phyloP scores from a whole-genome alignment of 805 yeast genomes.

The Metschnikowia corniflorae region DNA sequence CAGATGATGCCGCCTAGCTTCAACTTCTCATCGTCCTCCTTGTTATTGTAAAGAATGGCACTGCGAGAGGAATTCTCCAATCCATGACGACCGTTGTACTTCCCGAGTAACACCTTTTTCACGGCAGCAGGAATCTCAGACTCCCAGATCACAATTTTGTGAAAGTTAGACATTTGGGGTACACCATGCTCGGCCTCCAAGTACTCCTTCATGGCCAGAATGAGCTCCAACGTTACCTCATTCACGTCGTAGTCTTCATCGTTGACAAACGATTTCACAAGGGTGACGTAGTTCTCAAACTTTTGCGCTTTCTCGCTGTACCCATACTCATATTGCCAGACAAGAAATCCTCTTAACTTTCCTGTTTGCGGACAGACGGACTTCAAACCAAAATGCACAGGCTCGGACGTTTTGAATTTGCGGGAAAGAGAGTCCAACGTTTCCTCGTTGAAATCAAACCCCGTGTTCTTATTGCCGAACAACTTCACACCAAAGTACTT shows the following conservation, averaged over 20 bases:
- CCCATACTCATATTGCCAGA: conserved; percentile 40
- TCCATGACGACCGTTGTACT: conserved; percentile 20
- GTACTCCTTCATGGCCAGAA: conserved; percentile 15
- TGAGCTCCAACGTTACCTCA: conserved; percentile 12
- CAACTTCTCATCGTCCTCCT: conserved; percentile 24
- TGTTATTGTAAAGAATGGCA: conserved; percentile 29
- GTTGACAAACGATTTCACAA: conserved; percentile 26
- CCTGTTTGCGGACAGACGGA: conserved; percentile 18
- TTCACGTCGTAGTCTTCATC: conserved; percentile 19
- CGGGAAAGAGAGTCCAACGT: conserved; percentile 12
- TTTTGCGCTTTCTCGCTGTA: conserved; percentile 12
- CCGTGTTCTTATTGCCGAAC: conserved; percentile 6
- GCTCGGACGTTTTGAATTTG: conserved; percentile 24
- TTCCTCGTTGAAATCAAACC: conserved; percentile 8
- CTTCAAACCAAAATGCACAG: conserved; percentile 32
- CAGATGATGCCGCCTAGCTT: conserved; percentile 29
- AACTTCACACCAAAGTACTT: conserved; percentile 26
- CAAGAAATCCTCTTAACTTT: conserved; percentile 26
- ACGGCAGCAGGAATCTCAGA: conserved; percentile 24
- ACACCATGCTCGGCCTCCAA: conserved; percentile 14
- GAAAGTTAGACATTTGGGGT: conserved; percentile 15
- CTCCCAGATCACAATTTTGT: conserved; percentile 33
- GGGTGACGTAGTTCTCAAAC: conserved; percentile 22
- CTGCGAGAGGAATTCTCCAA: conserved; percentile 34
- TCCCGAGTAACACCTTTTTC: conserved; percentile 15